phyloP scores from a whole-genome alignment of 805 yeast species.

The Barnettozyma vustinii region DNA sequence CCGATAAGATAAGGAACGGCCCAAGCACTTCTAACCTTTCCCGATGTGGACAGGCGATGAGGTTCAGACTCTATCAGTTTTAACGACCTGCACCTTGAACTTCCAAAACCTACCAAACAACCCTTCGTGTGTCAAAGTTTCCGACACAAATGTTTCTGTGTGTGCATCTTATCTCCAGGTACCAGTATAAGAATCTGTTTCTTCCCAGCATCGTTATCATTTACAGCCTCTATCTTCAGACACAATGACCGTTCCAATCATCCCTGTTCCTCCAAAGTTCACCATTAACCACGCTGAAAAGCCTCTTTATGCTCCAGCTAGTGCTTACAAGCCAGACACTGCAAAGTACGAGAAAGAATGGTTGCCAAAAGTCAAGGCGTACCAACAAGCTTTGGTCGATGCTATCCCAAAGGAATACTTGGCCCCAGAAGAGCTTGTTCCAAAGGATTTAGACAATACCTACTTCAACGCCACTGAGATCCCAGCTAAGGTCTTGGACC shows the following conservation, averaged over 20 bases:
- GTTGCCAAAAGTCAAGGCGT: conserved; percentile 23
- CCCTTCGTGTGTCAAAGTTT: background rate
- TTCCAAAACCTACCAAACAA: background rate
- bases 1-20: background rate
- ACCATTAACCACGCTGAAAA: conserved; percentile 15
- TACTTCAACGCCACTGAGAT: conserved; percentile 20
- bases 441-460: conserved; percentile 18
- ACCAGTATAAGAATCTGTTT: background rate
- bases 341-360: conserved; percentile 17
- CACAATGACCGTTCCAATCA: conserved; percentile 4
- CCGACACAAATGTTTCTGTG: background rate
- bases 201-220: background rate
- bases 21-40: background rate
- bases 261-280: conserved; percentile 4
- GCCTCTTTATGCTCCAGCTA: conserved; percentile 11
- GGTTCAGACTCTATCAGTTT: background rate
- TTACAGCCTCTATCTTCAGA: background rate
- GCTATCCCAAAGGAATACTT: conserved; percentile 23
- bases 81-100: background rate
- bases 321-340: conserved; percentile 15
- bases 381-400: conserved; percentile 14
- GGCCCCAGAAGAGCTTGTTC: conserved; percentile 18
- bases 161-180: background rate
- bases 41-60: background rate
- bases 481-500: conserved; percentile 18